These are phyloP conservation scores for Calonectria pteridis DNA, from an alignment of 2,329 filamentous ascomycete species.

Conservation along the genomic window DNA sequence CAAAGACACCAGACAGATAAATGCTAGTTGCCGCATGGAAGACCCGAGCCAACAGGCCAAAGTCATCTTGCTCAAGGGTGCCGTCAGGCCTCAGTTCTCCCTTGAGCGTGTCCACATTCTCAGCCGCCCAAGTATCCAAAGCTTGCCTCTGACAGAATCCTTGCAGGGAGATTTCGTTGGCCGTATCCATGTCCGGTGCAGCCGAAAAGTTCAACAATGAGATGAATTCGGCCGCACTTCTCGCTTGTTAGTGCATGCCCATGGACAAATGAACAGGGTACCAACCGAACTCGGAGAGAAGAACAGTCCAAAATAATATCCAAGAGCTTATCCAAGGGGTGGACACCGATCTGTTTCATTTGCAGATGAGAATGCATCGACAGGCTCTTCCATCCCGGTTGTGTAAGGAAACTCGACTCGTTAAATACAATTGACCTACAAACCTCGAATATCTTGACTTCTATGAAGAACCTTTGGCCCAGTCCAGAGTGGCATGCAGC, in stretches of 20 bases:
- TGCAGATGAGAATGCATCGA: neutral
- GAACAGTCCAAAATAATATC: conserved; percentile 50
- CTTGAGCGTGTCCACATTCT: rapidly evolving
- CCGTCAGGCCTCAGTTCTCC: rapidly evolving
- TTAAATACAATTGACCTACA: conserved; percentile 50
- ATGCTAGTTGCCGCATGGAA: conserved; percentile 51
- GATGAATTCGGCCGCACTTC: conserved; percentile 25
- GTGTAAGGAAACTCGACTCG: conserved; percentile 42
- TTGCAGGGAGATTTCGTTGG: conserved; percentile 29
- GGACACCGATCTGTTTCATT: rapidly evolving
- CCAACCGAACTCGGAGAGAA: conserved; percentile 47
- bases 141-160: conserved; percentile 36
- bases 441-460: conserved; percentile 49
- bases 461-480: conserved; percentile 46
- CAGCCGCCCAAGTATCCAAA: conserved; percentile 30
- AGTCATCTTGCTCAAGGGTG: conserved; percentile 12
- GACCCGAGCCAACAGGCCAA: conserved; percentile 36
- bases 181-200: rapidly evolving
- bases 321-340: conserved; percentile 42
- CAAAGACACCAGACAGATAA: conserved; percentile 53
- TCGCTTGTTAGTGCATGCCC: neutral
- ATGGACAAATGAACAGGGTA: neutral
- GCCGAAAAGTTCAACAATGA: rapidly evolving
- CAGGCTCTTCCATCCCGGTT: conserved; percentile 38
- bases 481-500: conserved; percentile 34